Evolutionary conservation across 2,329 filamentous ascomycete genomes (phyloP).

Genomic region (Aspergillus hiratsukae): DNA sequence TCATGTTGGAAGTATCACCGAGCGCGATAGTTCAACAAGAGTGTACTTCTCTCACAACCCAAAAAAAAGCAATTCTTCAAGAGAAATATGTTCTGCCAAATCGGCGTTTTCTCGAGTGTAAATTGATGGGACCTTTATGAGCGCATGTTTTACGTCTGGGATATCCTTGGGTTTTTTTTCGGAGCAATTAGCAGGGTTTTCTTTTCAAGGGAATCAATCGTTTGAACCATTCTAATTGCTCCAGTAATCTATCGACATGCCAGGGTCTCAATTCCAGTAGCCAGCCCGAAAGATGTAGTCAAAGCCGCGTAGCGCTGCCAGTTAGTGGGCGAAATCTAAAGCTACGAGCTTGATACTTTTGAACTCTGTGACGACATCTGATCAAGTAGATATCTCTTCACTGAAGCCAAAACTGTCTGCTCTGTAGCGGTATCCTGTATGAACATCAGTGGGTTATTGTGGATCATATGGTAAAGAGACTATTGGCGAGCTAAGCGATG

Average conservation of each 20-base stretch:
- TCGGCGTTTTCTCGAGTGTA: constrained; percentile 24
- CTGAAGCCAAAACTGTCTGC: background rate
- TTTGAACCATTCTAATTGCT: constrained; percentile 25
- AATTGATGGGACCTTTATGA: constrained; percentile 26
- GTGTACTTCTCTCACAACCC: constrained; percentile 19
- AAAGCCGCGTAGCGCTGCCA: background rate
- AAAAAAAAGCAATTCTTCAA: constrained; percentile 18
- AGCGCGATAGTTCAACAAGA: constrained; percentile 23
- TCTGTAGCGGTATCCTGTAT: background rate
- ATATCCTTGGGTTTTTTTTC: constrained; percentile 9
- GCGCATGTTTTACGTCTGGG: constrained; percentile 23
- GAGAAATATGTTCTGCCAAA: constrained; percentile 23
- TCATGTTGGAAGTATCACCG: constrained; percentile 20
- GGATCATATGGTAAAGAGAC: background rate
- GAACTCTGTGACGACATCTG: background rate
- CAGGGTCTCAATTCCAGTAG: background rate
- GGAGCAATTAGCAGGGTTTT: constrained; percentile 31
- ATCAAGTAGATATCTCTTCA: background rate
- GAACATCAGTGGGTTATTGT: background rate
- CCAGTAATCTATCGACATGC: constrained; percentile 10
- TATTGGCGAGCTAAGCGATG: background rate
- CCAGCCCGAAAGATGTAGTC: background rate
- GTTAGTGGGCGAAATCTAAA: background rate
- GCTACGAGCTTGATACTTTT: background rate
- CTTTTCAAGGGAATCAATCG: constrained; percentile 2